Base-by-base conservation (phyloP, 805 yeast species). In the Candida nonsorbophila region DNA sequence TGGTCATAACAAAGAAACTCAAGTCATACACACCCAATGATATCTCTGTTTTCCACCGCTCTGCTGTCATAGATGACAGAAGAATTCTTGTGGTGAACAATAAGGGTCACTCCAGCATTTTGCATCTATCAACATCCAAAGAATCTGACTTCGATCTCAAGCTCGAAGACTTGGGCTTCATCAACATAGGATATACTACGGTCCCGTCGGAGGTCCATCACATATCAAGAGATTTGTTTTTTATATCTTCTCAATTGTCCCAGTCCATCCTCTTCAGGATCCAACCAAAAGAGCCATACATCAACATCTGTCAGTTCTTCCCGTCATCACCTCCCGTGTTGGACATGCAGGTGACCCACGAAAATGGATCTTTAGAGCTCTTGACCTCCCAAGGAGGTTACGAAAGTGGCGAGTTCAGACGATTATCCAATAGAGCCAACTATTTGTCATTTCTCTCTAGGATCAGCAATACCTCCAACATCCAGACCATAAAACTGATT, bases 361-460 rank as follows among this genome's bases (percentile, higher is more conserved):
- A 25, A 2, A 24, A 30, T 2, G 31, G 35, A 14, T 16, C 16
- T 6, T 22, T 28, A 3, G 36, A 37, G 3, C 10, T 57, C 4
- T 33, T 50, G 12, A 30, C 51, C 9, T 51, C 59, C 23, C 61
- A 53, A 28, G 66, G 67, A 9, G 64, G 64, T 2, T 51, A 53
- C 33, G 47, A 55, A 15, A 47, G 55, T 25, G 62, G 64, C 2
- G 64, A 61, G 27, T 34, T 53, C 21, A 32, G 38, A 27, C 41
- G 34, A 18, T 15, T 36, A 3, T 30, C 38, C 10, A 29, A 27
- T 24, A 26, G 25, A 22, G 17, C 29, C 4, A 26, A 20, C 7
- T 18, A 14, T 14, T 12, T 39, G 6, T 24, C 24, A 5, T 26
- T 28, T n/a, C 13, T 21, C 11, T 18, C 10, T 7, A 18, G 10